Base-by-base conservation (phyloP, 2,329 filamentous ascomycete species). In the Periconia sp. region DNA sequence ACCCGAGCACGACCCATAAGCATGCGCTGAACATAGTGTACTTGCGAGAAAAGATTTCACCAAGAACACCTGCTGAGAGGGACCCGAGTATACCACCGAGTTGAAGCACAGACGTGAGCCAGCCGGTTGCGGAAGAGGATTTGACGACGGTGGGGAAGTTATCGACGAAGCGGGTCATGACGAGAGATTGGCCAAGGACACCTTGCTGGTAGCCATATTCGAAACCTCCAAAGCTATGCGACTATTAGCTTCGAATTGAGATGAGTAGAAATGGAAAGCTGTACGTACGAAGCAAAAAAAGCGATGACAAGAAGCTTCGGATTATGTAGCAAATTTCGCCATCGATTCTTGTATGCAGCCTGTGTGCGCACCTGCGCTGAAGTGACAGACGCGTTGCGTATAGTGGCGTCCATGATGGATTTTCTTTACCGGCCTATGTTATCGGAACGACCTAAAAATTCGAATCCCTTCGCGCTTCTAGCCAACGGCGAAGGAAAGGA, bases 171-270 rank as follows among this genome's bases (percentile, higher is more conserved):
- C 73, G 69, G 7, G 66, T 66, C 78, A 81, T 82, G 52, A 79
- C 77, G 3, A 81, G 67, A 10, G 77, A 77, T 51, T 80, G 76
- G 22, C 78, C 77, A 3, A 82, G 64, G 1, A 82, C 77, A 36
- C 78, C 79, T 53, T 81, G 79, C 43, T 81, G 77, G 54, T 79
- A 79, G 39, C 77, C 77, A 72, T 78, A 79, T 45, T 76, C 73
- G 33, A 79, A 75, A 16, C 77, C 77, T 44, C 76, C 76, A 16
- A 78, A 72, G n/a, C 75, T 78, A 26, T 11, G 4, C n/a, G 11
- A 11, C 17, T 12, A 16, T 48, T 12, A 49, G 45, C 15, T 13
- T 15, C 1, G 4, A 23, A 16, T 11, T 6, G 8, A n/a, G n/a
- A n/a, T 10, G n/a, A 32, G 10, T 16, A 21, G 18, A 18, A 10